Conservation (phyloP, 257 asterid species). For the Verbascum thapsus region DNA sequence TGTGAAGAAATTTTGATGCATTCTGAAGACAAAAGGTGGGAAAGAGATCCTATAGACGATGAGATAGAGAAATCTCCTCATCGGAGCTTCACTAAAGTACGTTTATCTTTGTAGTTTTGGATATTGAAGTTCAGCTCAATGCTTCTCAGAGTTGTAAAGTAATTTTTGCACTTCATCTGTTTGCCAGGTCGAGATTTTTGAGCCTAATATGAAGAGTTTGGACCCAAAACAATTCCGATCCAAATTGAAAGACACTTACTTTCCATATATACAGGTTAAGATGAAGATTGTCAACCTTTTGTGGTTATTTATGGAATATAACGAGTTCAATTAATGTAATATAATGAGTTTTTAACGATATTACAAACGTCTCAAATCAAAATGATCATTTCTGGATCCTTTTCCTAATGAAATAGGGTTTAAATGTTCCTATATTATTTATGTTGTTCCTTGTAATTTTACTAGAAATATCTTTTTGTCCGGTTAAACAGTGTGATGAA, state of each 20-base stretch:
- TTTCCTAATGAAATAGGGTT: conserved; percentile 1
- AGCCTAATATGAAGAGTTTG: conserved; percentile 37
- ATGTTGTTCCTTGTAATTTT: conserved; percentile 1
- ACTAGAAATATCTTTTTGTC: conserved; percentile 22
- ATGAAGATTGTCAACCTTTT: neutral
- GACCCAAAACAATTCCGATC: conserved; percentile 34
- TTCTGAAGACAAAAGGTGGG: conserved; percentile 64
- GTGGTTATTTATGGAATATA: conserved; percentile 1
- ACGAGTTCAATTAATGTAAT: neutral
- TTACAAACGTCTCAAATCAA: no score
- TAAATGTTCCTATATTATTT: neutral
- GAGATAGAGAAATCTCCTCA: conserved; percentile 46
- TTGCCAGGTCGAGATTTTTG: conserved; percentile 61
- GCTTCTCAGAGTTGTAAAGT: neutral
- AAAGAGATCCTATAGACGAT: conserved; percentile 45
- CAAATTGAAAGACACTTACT: conserved; percentile 72
- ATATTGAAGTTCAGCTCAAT: neutral
- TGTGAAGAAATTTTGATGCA: conserved; percentile 19
- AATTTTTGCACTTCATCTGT: neutral
- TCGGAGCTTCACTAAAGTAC: no score
- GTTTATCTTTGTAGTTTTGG: neutral
- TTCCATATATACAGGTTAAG: conserved; percentile 80
- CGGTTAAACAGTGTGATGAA: conserved; percentile 60
- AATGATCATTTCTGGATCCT: conserved; percentile 3
- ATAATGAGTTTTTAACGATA: no score